Evolutionary conservation across 164 flowering plant genomes (phyloP).

Genomic region (Vitis cinerea): DNA sequence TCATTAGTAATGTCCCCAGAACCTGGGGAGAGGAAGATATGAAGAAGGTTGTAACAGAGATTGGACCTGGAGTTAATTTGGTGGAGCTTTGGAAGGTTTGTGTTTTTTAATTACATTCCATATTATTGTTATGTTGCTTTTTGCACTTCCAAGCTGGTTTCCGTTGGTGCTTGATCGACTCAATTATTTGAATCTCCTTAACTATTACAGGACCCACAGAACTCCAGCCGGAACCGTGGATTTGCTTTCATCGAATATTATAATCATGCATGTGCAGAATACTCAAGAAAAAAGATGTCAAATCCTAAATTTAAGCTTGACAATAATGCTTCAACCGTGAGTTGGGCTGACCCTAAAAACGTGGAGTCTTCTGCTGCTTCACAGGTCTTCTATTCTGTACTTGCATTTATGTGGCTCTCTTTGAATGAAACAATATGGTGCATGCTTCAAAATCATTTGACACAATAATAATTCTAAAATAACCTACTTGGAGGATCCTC

Average conservation of each 20-base stretch:
- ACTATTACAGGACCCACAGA: slow-evolving; percentile 66
- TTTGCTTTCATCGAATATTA: slow-evolving; percentile 91
- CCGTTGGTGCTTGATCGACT: neutral
- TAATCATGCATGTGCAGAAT: slow-evolving; percentile 94
- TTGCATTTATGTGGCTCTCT: neutral
- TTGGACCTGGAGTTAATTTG: slow-evolving; percentile 78
- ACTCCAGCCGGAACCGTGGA: slow-evolving; percentile 80
- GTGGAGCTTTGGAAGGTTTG: slow-evolving; percentile 76
- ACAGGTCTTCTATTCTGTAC: slow-evolving; percentile 47
- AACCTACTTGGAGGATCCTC: neutral
- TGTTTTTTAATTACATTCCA: neutral
- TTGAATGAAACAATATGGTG: neutral
- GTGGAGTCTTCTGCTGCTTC: slow-evolving; percentile 67
- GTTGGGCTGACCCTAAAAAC: slow-evolving; percentile 91
- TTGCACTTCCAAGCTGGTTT: no score
- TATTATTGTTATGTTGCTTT: no score
- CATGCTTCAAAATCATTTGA: no score
- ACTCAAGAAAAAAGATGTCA: slow-evolving; percentile 80
- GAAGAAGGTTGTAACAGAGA: slow-evolving; percentile 48
- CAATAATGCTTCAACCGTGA: slow-evolving; percentile 76
- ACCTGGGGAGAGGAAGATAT: slow-evolving; percentile 74
- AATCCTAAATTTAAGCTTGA: slow-evolving; percentile 77
- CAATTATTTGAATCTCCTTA: neutral
- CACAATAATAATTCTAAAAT: no score
- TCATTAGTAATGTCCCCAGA: slow-evolving; percentile 84